Percentiles rank a stretch among this genome's conserved stretches.
Conservation (phyloP, 2,329 filamentous ascomycete genomes). For the Colletotrichum magnum region DNA sequence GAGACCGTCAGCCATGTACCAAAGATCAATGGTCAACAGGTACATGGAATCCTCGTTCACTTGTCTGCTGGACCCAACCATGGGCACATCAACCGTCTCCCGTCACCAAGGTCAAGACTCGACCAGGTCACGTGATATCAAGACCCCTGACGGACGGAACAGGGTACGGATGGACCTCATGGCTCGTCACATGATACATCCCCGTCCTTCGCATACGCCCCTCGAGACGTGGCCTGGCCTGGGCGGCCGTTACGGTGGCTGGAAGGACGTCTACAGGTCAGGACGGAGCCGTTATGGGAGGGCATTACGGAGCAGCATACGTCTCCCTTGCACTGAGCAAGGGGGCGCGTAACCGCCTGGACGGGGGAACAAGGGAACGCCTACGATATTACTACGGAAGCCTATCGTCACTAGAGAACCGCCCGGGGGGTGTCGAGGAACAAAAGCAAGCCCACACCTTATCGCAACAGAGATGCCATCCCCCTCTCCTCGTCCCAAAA, state of each 20-base stretch:
- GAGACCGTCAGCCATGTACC: slow-evolving; percentile 3
- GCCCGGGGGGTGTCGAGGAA: slow-evolving; percentile 16
- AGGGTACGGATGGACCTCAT: neutral
- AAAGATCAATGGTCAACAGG: neutral
- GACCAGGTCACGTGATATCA: slow-evolving; percentile 34
- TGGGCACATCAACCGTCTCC: neutral
- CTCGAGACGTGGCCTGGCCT: neutral
- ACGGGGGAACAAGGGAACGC: slow-evolving; percentile 16
- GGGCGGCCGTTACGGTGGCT: neutral
- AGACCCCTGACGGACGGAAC: neutral
- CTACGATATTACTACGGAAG: slow-evolving; percentile 31
- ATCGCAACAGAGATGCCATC: slow-evolving; percentile 7
- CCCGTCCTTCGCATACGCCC: neutral
- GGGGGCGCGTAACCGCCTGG: slow-evolving; percentile 9
- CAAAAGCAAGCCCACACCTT: slow-evolving; percentile 1
- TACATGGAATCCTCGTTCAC: neutral
- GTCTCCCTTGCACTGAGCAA: neutral
- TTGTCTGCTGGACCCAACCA: neutral
- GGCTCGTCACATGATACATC: slow-evolving; percentile 39
- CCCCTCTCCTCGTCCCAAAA: slow-evolving; percentile 46
- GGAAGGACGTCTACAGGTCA: neutral
- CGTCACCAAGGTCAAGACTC: neutral
- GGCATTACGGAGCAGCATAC: slow-evolving; percentile 18
- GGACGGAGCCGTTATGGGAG: slow-evolving; percentile 22
- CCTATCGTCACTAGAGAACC: slow-evolving; percentile 31